A percentile compares a stretch with the other conserved stretches of the same genome.
phyloP scores from a whole-genome alignment of 1,284 basidiomycete genomes.

The Heterobasidion occidentale region DNA sequence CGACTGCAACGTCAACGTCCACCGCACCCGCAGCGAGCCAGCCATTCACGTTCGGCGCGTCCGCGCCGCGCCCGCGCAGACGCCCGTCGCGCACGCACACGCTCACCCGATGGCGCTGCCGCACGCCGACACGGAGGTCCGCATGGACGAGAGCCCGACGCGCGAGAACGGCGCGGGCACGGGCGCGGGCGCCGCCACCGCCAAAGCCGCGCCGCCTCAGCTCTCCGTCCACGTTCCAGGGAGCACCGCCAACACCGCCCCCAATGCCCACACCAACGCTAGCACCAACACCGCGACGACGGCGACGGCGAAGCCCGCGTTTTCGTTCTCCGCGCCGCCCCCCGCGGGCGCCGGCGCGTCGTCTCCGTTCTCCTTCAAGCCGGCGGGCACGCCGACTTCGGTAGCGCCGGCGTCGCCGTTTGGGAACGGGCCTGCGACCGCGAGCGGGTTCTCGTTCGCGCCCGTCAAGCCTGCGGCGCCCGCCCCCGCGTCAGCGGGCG shows the following conservation, averaged over 20 bases:
- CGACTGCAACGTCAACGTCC: neutral
- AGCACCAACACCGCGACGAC: no score
- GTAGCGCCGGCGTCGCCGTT: neutral
- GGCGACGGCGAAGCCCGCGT: neutral
- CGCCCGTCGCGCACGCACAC: conserved; percentile 13
- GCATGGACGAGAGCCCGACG: conserved; percentile 65
- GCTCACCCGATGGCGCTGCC: conserved; percentile 43
- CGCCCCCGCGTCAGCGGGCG: no score
- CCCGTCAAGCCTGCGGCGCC: conserved; percentile 13
- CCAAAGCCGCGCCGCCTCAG: conserved; percentile 2
- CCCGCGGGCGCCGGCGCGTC: neutral
- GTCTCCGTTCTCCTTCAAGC: neutral
- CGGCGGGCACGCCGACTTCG: neutral
- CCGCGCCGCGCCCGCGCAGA: conserved; percentile 1
- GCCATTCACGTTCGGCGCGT: conserved; percentile 23
- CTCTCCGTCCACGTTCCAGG: conserved; percentile 10
- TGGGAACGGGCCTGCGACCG: neutral
- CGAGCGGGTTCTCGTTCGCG: conserved; percentile 29
- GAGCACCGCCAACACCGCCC: neutral
- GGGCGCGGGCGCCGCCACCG: neutral
- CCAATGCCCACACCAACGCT: no score
- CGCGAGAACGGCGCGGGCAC: conserved; percentile 28
- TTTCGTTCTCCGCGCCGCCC: conserved; percentile 4
- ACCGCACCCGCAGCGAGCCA: conserved; percentile 16
- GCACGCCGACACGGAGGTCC: conserved; percentile 47